These are phyloP conservation scores for Crithidia fasciculata DNA, from an alignment of 208 protist genomes.

Conservation along the genomic window DNA sequence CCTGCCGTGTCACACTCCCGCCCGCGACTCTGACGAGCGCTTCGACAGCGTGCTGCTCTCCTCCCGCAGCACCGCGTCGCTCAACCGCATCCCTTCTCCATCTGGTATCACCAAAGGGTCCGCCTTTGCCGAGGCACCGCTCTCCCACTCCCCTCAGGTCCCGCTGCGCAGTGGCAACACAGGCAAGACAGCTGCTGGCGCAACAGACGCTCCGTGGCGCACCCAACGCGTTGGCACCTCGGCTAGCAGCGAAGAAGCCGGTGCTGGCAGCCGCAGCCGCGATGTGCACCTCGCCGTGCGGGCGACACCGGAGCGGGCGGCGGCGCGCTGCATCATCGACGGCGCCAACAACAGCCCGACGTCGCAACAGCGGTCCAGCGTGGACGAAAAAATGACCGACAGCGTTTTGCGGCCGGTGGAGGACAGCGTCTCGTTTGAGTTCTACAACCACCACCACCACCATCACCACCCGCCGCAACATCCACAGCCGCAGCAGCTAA, in stretches of 20 bases:
- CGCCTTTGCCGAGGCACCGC: neutral
- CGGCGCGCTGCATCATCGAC: neutral
- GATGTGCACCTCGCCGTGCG: neutral
- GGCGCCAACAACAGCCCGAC: neutral
- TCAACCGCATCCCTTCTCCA: constrained; percentile 3
- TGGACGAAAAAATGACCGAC: neutral
- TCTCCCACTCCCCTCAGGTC: constrained; percentile 1
- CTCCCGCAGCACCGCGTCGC: constrained; percentile 14
- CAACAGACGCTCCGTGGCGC: neutral
- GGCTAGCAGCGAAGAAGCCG: neutral
- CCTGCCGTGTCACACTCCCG: neutral
- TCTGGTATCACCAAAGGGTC: neutral
- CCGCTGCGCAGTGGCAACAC: neutral
- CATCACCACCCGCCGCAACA: neutral
- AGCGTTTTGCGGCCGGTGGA: neutral
- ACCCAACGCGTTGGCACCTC: neutral
- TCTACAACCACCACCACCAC: neutral
- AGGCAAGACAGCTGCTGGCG: neutral
- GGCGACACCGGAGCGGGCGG: constrained; percentile 3
- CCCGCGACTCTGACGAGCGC: neutral
- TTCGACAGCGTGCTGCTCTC: constrained; percentile 15
- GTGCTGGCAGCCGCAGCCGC: neutral
- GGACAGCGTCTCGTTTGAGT: constrained; percentile 16
- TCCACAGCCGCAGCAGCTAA: neutral
- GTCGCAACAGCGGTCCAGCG: neutral